Base-by-base conservation (phyloP, 352 stramenopile species). In the Globisporangium sylvaticum region DNA sequence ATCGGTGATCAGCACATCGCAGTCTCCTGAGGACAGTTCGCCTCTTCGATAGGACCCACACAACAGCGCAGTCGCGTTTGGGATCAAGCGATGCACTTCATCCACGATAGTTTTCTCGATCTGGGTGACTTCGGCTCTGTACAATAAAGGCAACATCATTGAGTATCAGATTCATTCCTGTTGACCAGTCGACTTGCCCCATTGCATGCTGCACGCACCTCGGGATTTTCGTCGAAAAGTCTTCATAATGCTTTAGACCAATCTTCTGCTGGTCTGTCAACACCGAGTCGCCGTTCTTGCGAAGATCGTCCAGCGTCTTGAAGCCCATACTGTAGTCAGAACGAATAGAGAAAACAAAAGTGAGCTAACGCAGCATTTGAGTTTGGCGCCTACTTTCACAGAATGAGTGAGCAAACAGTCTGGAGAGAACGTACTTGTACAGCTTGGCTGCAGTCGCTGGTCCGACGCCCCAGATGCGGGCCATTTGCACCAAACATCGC, bases 11-110 rank as follows among this genome's bases (percentile, higher is more conserved):
- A 96, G 75, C 5, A 97, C 69, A 58, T 97, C 88, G 37, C 86
- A 90, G 64, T 95, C 85, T 12, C 87, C 87, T 7, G 80, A 95
- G 0, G 76, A 70, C 1, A 75, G 54, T 31, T 92, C 91, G 10
- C 88, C 89, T 27, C 89, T 79, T 7, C 89, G 87, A 69, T 93
- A 95, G 0, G 87, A 95, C 0, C 89, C 89, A 61, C 87, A 94
- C 4, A 77, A 83, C 0, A 92, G 61, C 9, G 81, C 83, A 4
- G 76, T 85, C 7, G 81, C 84, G 32, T 85, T 82, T 5, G 85
- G 87, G 29, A 90, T 66, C 22, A 94, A 59, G 18, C 74, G 74
- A 67, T 87, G 83, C 37, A 93, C 79, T 62, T 87, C 76, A 24
- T 90, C 74, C n/a, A 88, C 78, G 1, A 95, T 83, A 2, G 74